Conservation (phyloP, 441 rosid genomes). For the Erysimum pusillum region DNA sequence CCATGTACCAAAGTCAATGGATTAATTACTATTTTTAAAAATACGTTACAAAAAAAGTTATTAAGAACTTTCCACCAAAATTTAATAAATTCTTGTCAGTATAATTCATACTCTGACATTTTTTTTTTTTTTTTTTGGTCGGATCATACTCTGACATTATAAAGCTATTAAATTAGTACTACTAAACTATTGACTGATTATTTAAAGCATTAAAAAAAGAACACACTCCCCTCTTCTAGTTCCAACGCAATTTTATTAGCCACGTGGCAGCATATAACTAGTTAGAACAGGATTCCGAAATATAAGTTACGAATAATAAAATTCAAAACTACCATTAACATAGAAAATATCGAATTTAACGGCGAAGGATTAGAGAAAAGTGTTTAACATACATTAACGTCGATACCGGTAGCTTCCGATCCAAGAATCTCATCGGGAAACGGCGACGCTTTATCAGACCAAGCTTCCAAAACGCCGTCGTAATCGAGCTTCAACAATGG, state of each 20-base stretch:
- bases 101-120: not conserved
- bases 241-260: no score
- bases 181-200: not conserved
- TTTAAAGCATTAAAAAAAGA: conserved; percentile 13
- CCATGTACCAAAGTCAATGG: conserved; percentile 35
- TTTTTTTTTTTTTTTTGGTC: no score
- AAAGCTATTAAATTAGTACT: conserved; percentile 28
- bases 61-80: conserved; percentile 27
- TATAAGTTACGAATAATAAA: conserved; percentile 15
- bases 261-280: conserved; percentile 35
- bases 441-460: conserved; percentile 80
- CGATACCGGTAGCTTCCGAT: conserved; percentile 56
- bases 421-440: conserved; percentile 61
- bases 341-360: conserved; percentile 24
- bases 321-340: conserved; percentile 4
- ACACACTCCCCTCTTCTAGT: conserved; percentile 6
- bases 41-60: conserved; percentile 29
- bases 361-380: conserved; percentile 37
- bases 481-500: conserved; percentile 72
- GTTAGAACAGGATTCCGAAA: not conserved
- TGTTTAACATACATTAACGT: conserved; percentile 69
- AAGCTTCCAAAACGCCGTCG: conserved; percentile 69
- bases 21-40: not conserved
- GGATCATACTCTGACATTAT: not conserved
- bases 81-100: conserved; percentile 31